A percentile compares a stretch with the other conserved stretches of the same genome.
These are phyloP conservation scores for Prosopis cineraria DNA, from an alignment of 306 rosid genomes.

Conservation along the genomic window DNA sequence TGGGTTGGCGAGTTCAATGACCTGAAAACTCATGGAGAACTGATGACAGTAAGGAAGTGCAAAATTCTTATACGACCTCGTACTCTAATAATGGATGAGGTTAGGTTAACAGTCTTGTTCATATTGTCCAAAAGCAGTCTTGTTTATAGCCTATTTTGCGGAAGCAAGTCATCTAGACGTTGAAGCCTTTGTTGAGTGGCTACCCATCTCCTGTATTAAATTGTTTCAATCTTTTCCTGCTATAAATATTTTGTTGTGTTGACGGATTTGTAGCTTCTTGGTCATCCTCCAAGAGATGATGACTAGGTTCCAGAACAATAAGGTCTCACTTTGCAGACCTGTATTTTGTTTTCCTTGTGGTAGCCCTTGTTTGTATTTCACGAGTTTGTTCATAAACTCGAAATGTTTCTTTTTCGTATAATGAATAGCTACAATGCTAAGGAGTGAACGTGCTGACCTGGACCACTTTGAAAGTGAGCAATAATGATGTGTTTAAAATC, in stretches of 20 bases:
- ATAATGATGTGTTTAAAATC: neutral
- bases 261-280: constrained; percentile 35
- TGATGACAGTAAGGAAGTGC: constrained; percentile 41
- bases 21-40: constrained; percentile 26
- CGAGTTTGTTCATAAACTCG: constrained; percentile 11
- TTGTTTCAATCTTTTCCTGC: constrained; percentile 36
- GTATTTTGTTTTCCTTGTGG: constrained; percentile 34
- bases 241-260: constrained; percentile 39
- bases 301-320: constrained; percentile 36
- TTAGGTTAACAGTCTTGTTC: constrained; percentile 26
- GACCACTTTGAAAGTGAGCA: neutral
- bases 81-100: constrained; percentile 27
- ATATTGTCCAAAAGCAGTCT: constrained; percentile 13
- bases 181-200: constrained; percentile 44
- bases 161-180: constrained; percentile 39
- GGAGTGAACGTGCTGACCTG: neutral
- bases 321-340: constrained; percentile 42
- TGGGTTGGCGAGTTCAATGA: constrained; percentile 22
- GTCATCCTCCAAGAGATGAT: constrained; percentile 37
- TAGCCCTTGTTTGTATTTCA: constrained; percentile 17
- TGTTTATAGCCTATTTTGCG: constrained; percentile 37
- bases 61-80: constrained; percentile 39
- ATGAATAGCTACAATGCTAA: constrained; percentile 19
- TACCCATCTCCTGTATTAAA: constrained; percentile 29
- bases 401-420: constrained; percentile 17